Evolutionary conservation across 352 stramenopile species (phyloP), one percentile per base, ranked within the genome.

Genomic region (Phytophthora pistaciae): DNA sequence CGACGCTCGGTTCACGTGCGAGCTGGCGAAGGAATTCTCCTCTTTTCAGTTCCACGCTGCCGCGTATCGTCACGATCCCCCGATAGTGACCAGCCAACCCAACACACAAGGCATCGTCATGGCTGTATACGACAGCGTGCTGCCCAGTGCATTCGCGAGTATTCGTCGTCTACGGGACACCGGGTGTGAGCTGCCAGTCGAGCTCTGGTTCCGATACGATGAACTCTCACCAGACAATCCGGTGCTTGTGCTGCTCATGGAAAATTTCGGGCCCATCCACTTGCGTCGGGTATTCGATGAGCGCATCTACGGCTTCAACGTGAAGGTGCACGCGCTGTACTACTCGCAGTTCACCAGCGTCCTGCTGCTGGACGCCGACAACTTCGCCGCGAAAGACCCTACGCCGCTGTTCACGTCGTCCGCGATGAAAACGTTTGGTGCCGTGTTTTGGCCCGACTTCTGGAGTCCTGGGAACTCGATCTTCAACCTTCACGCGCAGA

Each of bases 1-100:
- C 16, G 84, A 92, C 33, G 72, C 79, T 60, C 82, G 79, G 11
- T 95, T 92, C 72, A 92, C 84, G 21, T 93, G 88, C 53, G 75
- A 84, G n/a, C 74, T 88, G 20, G 85, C 88, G 1, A 70, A 75
- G 44, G 58, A 64, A 3, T 95, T 95, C 56, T 83, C 84, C 5
- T 79, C 85, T 3, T 90, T 91, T 60, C 60, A 66, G 23, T 80
- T 89, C 29, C 72, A 74, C 46, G 75, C 84, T 23, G 60, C 36
- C 20, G 46, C 33, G 6, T 93, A 93, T 79, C 63, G 59, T 11
- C 87, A 95, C 27, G 85, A 92, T 23, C 85, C 85, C 33, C 81
- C 84, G 0, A 83, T 92, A 72, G 49, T 38, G 23, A 21, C 72
- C 3, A 8, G 56, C 11, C 20, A 13, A 13, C 54, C 50, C 6